These are phyloP conservation scores for Leptographium procerum DNA, from an alignment of 2,329 filamentous ascomycete genomes.

Conservation along the genomic window DNA sequence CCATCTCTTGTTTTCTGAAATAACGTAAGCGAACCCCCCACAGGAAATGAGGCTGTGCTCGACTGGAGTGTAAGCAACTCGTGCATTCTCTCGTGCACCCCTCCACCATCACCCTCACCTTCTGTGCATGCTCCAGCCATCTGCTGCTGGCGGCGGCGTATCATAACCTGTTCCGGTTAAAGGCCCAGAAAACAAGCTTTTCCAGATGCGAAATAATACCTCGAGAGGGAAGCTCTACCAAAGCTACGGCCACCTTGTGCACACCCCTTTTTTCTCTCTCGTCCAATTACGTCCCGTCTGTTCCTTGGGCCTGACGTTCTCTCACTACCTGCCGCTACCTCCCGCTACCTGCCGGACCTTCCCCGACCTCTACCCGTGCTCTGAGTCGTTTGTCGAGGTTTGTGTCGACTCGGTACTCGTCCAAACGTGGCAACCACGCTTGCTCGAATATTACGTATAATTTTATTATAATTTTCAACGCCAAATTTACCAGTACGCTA, in stretches of 20 bases:
- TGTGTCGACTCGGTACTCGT: background rate
- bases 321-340: slow-evolving; percentile 3
- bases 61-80: background rate
- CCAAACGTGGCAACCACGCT: background rate
- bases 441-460: background rate
- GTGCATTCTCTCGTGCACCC: too few relatives aligned
- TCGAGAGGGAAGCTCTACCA: background rate
- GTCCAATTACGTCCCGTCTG: slow-evolving; percentile 1
- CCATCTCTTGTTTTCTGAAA: background rate
- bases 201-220: background rate
- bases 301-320: background rate
- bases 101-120: background rate
- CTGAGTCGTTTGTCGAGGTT: background rate
- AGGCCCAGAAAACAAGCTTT: background rate
- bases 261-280: background rate
- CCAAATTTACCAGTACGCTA: too few relatives aligned
- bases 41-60: background rate
- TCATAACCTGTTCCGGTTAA: background rate
- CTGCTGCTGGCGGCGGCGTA: background rate
- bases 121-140: background rate
- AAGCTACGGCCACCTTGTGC: background rate
- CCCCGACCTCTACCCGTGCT: background rate
- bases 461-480: background rate
- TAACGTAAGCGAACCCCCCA: too few relatives aligned
- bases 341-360: background rate